Evolutionary conservation across 2,329 filamentous ascomycete genomes (phyloP).

Genomic region (Scedosporium aurantiacum): DNA sequence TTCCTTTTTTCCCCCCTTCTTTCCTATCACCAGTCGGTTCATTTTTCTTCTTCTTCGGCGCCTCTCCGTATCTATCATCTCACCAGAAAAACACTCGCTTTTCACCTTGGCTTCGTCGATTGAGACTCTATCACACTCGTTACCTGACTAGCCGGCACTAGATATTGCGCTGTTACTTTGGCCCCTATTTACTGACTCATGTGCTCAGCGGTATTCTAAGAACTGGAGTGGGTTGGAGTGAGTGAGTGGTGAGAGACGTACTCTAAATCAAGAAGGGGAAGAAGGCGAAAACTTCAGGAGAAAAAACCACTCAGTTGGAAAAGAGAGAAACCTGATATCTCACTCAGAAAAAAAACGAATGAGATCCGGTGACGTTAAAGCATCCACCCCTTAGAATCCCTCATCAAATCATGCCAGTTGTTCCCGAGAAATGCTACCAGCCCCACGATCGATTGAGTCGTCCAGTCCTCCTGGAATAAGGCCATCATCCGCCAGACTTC

Average conservation of each 20-base stretch:
- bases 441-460: neutral
- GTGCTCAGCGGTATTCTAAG: neutral
- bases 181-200: too few species aligned
- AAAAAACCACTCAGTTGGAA: neutral
- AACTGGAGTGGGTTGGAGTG: neutral
- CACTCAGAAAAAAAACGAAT: neutral
- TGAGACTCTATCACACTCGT: neutral
- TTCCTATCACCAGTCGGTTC: too few species aligned
- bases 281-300: neutral
- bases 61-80: too few species aligned
- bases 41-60: too few species aligned
- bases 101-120: too few species aligned
- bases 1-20: neutral
- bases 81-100: too few species aligned
- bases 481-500: slow-evolving; percentile 16
- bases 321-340: neutral
- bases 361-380: neutral
- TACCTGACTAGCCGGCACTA: neutral
- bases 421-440: neutral
- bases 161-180: too few species aligned
- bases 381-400: neutral
- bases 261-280: too few species aligned
- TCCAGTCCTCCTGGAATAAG: slow-evolving; percentile 9
- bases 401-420: neutral
- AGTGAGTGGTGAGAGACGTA: neutral